Base-by-base conservation (phyloP, 345 rosid genomes). In the Litchi chinensis region DNA sequence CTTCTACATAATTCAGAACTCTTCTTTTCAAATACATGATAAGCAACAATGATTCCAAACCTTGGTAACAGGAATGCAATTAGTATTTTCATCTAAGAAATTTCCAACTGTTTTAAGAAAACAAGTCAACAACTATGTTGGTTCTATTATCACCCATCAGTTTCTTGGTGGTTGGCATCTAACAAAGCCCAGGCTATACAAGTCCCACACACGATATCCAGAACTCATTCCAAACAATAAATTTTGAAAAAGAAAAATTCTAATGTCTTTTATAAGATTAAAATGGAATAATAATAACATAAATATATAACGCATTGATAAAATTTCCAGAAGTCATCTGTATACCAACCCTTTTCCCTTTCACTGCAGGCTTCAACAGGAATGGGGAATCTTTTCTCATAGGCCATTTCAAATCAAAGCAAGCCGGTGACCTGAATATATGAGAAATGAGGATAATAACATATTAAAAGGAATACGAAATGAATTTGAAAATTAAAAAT, bases 331-430 rank as follows among this genome's bases (percentile, higher is more conserved):
- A 68, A 69, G 40, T 15, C 15, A 75, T 21, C 65, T 78, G 57
- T 74, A 79, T 79, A 82, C 92, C n/a, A 70, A 96, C 99, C 92
- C 97, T 86, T 87, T 90, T 96, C 79, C 92, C 54, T 83, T 86
- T 59, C 64, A 3, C 10, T 59, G 1, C 90, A 74, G 96, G 95
- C 76, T 15, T 62, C 76, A 63, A 60, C 60, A 96, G 79, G 78
- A 93, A 96, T 6, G 84, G 67, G 9, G 98, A 90, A 0, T 91
- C 89, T 41, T 8, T 7, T 83, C 54, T 88, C 90, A 93, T 85
- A 22, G 98, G 99, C 99, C 97, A 94, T 75, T 64, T 56, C 87
- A 96, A 88, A 68, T 94, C 95, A 80, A 94, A 96, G 88, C 99
- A 96, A 79, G 93, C 86, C 83, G 90, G 97, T 68, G 98, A 91